phyloP scores from a whole-genome alignment of 2,329 filamentous ascomycete species.

The Cytospora piceicola region DNA sequence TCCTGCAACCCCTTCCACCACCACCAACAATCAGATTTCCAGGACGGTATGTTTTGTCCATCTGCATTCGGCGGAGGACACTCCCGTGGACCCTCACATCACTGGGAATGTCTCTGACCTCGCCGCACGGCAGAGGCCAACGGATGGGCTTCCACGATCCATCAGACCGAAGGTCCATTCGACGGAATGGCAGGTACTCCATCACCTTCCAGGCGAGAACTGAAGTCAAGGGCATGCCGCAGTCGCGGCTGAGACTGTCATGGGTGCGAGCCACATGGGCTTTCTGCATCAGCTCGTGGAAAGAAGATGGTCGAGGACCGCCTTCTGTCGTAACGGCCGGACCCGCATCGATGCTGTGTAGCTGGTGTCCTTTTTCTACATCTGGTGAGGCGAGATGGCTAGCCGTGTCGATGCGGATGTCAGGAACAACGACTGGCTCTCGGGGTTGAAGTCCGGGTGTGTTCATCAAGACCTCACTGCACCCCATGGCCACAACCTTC shows the following conservation, averaged over 20 bases:
- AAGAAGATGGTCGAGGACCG: slow-evolving; percentile 42
- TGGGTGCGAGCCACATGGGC: slow-evolving; percentile 65
- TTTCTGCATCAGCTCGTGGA: slow-evolving; percentile 61
- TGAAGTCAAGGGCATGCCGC: slow-evolving; percentile 58
- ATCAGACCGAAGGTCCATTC: slow-evolving; percentile 76
- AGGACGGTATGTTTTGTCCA: slow-evolving; percentile 68
- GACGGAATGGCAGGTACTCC: slow-evolving; percentile 80
- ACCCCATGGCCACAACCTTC: slow-evolving; percentile 70
- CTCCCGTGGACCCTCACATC: slow-evolving; percentile 73
- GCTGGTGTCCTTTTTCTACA: background rate
- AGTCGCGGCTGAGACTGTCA: slow-evolving; percentile 69
- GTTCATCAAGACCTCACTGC: slow-evolving; percentile 50
- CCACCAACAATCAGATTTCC: slow-evolving; percentile 82
- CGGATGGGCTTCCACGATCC: slow-evolving; percentile 79
- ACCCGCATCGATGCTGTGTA: slow-evolving; percentile 15
- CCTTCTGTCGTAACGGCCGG: slow-evolving; percentile 26
- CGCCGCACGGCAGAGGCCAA: slow-evolving; percentile 78
- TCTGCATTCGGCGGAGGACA: slow-evolving; percentile 72
- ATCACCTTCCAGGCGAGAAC: slow-evolving; percentile 75
- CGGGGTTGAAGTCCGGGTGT: background rate
- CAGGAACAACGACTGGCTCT: slow-evolving; percentile 34
- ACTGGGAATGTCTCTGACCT: slow-evolving; percentile 75
- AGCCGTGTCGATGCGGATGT: slow-evolving; percentile 42
- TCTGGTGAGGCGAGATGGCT: slow-evolving; percentile 33
- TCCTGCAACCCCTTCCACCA: slow-evolving; percentile 69